Percentiles rank a stretch among this genome's conserved stretches.
These are phyloP conservation scores for Colletotrichum somersetense DNA, from an alignment of 2,329 filamentous ascomycete species.

Conservation along the genomic window DNA sequence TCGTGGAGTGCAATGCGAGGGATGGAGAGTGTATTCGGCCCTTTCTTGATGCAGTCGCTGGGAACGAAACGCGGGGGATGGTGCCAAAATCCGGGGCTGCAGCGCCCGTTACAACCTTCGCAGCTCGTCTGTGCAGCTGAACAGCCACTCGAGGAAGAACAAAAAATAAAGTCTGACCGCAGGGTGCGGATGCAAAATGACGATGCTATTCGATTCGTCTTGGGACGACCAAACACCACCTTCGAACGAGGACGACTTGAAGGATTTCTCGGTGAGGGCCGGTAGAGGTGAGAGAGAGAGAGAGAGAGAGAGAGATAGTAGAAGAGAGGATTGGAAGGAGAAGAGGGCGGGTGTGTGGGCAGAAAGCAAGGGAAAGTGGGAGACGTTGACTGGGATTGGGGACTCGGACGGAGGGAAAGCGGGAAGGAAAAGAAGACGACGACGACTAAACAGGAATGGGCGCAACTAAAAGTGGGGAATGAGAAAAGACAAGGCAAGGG, in stretches of 20 bases:
- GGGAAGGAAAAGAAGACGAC: slow-evolving; percentile 9
- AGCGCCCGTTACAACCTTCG: slow-evolving; percentile 36
- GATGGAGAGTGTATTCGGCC: slow-evolving; percentile 42
- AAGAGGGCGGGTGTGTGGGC: slow-evolving; percentile 10
- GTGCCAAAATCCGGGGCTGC: slow-evolving; percentile 42
- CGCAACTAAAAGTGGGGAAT: slow-evolving; percentile 7
- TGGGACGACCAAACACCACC: neutral
- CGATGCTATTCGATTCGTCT: neutral
- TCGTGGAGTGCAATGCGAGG: slow-evolving; percentile 31
- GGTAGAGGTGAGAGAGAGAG: slow-evolving; percentile 18
- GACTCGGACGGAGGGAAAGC: slow-evolving; percentile 7
- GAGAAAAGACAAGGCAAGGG: slow-evolving; percentile 11
- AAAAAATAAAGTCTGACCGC: neutral
- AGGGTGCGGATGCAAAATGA: neutral
- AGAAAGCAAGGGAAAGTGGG: slow-evolving; percentile 10
- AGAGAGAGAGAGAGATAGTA: neutral
- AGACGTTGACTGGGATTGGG: neutral
- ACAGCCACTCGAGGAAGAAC: neutral
- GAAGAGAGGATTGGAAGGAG: neutral
- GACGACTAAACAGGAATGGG: slow-evolving; percentile 18
- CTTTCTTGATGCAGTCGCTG: slow-evolving; percentile 40
- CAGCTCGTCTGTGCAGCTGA: slow-evolving; percentile 28
- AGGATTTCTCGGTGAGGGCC: slow-evolving; percentile 36
- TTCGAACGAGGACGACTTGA: slow-evolving; percentile 6
- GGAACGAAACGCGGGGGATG: slow-evolving; percentile 41